Percentiles rank a stretch among this genome's conserved stretches.
phyloP scores from a whole-genome alignment of 2,329 filamentous ascomycete genomes.

The Diaporthe sp. region DNA sequence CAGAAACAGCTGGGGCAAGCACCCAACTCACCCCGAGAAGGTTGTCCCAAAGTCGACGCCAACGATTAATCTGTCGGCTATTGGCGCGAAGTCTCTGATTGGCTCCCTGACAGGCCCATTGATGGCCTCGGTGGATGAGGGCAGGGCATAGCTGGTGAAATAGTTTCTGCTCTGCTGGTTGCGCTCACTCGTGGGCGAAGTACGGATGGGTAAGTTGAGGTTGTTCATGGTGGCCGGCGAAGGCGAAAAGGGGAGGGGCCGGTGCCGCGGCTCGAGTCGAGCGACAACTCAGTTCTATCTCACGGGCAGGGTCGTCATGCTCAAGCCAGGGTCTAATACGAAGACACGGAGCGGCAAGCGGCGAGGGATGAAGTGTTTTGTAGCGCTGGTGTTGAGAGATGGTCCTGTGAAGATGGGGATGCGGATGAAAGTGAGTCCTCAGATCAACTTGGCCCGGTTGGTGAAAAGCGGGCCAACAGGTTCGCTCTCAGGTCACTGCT shows the following conservation, averaged over 20 bases:
- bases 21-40: slow-evolving; percentile 77
- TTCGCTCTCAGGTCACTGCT: neutral
- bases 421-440: neutral
- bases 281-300: slow-evolving; percentile 30
- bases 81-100: slow-evolving; percentile 63
- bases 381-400: neutral
- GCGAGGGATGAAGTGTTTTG: neutral
- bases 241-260: slow-evolving; percentile 43
- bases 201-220: slow-evolving; percentile 65
- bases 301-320: slow-evolving; percentile 30
- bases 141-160: slow-evolving; percentile 68
- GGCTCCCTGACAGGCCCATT: slow-evolving; percentile 72
- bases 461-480: slow-evolving; percentile 24
- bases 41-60: slow-evolving; percentile 90
- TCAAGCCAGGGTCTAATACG: neutral
- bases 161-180: slow-evolving; percentile 70
- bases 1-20: neutral
- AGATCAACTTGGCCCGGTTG: slow-evolving; percentile 13
- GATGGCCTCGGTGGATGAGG: slow-evolving; percentile 73
- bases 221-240: slow-evolving; percentile 56
- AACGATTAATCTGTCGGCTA: slow-evolving; percentile 78
- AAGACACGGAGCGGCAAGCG: neutral
- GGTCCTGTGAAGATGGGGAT: neutral
- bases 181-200: slow-evolving; percentile 57
- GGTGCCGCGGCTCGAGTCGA: slow-evolving; percentile 23